A percentile compares a stretch with the other conserved stretches of the same genome.
These are phyloP conservation scores for Cercospora sojina DNA, from an alignment of 2,329 filamentous ascomycete species.

Conservation along the genomic window DNA sequence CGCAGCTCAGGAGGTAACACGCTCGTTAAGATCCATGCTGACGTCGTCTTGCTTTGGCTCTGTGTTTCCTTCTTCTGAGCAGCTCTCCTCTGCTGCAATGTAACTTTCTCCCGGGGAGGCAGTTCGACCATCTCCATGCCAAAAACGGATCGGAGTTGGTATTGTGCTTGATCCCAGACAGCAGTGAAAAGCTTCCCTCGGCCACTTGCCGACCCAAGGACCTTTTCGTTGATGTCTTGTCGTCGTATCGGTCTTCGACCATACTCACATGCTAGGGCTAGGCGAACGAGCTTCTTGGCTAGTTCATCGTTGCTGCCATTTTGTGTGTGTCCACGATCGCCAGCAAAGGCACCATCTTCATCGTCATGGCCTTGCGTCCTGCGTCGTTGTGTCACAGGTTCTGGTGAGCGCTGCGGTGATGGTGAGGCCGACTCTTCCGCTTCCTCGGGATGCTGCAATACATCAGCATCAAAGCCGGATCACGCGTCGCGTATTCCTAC, in stretches of 20 bases:
- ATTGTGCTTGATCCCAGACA: slow-evolving; percentile 76
- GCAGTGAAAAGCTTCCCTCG: slow-evolving; percentile 63
- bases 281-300: slow-evolving; percentile 61
- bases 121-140: slow-evolving; percentile 93
- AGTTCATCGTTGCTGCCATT: slow-evolving; percentile 43
- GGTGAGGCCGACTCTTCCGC: slow-evolving; percentile 14
- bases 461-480: slow-evolving; percentile 3
- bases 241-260: slow-evolving; percentile 58
- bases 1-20: slow-evolving; percentile 69
- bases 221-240: slow-evolving; percentile 60
- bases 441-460: slow-evolving; percentile 27
- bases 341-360: slow-evolving; percentile 23
- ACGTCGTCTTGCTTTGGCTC: slow-evolving; percentile 38
- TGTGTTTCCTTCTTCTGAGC: slow-evolving; percentile 56
- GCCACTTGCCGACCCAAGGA: slow-evolving; percentile 64
- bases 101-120: slow-evolving; percentile 75
- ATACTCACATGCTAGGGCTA: slow-evolving; percentile 62
- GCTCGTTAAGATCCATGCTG: slow-evolving; percentile 72
- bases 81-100: slow-evolving; percentile 72
- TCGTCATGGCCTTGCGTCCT: slow-evolving; percentile 27
- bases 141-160: slow-evolving; percentile 67
- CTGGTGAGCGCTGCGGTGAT: slow-evolving; percentile 28
- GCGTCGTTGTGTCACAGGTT: slow-evolving; percentile 36
- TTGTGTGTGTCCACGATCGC: slow-evolving; percentile 27
- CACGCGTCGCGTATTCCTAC: slow-evolving; percentile 21